Evolutionary conservation across 768 basidiomycete species (phyloP), one percentile per base, ranked within the genome.

Genomic region (Podaxis sp.): DNA sequence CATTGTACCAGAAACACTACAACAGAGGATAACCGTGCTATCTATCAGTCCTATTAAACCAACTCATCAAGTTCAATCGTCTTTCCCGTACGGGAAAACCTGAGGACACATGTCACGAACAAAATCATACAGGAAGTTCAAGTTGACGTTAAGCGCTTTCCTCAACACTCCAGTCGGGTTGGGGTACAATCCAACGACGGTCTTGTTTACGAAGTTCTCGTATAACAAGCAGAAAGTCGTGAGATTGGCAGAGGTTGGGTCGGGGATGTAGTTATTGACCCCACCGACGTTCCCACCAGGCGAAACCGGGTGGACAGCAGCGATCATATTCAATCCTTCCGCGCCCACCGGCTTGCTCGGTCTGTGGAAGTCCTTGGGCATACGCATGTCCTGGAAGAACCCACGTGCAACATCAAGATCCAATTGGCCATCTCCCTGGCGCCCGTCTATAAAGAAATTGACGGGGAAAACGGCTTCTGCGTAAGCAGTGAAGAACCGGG

Each of bases 391-490:
- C 59, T 58, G 66, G 63, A 68, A 70, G 60, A 70, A 70, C 13
- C 54, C 43, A 24, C 63, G 66, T 15, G 69, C 69, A 41, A 58
- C 51, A 29, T 46, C 41, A 36, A 66, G 33, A 22, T 66, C 57
- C 19, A 64, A 37, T 41, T 65, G 62, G 7, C 54, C 55, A 38
- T 63, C 56, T 17, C 11, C 33, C 46, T 52, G 50, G 17, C 69
- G 64, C 15, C 67, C 66, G 33, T 70, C 69, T 11, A 67, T 59
- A 50, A 70, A 70, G 57, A 70, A 66, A 38, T 49, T 43, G 58
- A 56, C 12, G 6, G 68, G 68, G 54, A 67, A 67, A 12, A 59
- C 62, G 17, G 66, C 58, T 58, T 69, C 68, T 17, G 66, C 68
- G 50, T 57, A 69, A 15, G 64, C 68, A 27, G 68, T 67, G 36